Conservation (phyloP, 768 basidiomycete species). For the Suillus luteus region DNA sequence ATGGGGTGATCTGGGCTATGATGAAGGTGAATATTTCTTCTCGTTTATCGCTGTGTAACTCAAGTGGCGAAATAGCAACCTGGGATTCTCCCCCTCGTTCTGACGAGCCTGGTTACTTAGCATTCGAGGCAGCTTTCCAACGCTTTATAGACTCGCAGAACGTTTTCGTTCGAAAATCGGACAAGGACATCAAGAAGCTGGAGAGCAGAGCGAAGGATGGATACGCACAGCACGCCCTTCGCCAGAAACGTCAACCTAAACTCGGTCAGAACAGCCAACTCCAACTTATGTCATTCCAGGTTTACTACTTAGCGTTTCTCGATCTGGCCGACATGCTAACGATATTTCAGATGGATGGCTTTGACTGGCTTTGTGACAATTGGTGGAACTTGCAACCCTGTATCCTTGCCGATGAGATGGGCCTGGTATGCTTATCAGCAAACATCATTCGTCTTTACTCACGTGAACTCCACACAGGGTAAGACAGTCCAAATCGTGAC, state of each 20-base stretch:
- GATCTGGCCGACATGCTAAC: slow-evolving; percentile 12
- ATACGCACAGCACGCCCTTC: slow-evolving; percentile 50
- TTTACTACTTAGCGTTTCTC: slow-evolving; percentile 31
- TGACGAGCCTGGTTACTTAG: slow-evolving; percentile 56
- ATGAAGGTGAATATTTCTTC: slow-evolving; percentile 59
- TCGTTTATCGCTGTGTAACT: slow-evolving; percentile 14
- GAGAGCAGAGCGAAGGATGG: slow-evolving; percentile 58
- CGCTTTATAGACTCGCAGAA: slow-evolving; percentile 63
- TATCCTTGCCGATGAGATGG: slow-evolving; percentile 98
- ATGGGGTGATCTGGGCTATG: slow-evolving; percentile 93
- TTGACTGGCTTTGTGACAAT: slow-evolving; percentile 84
- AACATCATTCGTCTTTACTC: slow-evolving; percentile 11
- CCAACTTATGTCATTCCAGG: slow-evolving; percentile 88
- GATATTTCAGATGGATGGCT: slow-evolving; percentile 62
- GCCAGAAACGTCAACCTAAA: slow-evolving; percentile 51
- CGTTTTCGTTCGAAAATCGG: slow-evolving; percentile 56
- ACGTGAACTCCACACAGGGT: slow-evolving; percentile 47
- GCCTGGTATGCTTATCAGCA: slow-evolving; percentile 54
- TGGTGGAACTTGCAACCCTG: slow-evolving; percentile 87
- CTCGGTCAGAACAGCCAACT: slow-evolving; percentile 66
- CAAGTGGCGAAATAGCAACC: slow-evolving; percentile 53
- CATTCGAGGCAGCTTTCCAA: slow-evolving; percentile 68
- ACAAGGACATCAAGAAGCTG: slow-evolving; percentile 43
- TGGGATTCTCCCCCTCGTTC: slow-evolving; percentile 87
- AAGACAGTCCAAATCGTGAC: slow-evolving; percentile 93